phyloP scores from a whole-genome alignment of 2,329 filamentous ascomycete species.

The Trichoderma koningiopsis region DNA sequence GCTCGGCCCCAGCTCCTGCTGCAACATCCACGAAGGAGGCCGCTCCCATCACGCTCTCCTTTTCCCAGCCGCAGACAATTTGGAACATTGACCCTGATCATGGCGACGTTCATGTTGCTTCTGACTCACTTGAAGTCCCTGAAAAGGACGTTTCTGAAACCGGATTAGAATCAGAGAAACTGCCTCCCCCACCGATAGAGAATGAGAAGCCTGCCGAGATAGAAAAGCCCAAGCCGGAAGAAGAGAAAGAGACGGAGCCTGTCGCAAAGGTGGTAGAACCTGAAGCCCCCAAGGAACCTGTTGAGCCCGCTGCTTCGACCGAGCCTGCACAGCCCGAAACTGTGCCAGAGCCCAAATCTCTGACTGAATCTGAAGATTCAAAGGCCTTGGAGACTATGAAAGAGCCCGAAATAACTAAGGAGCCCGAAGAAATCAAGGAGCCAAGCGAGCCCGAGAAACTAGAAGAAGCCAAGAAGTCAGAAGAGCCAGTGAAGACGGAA shows the following conservation, averaged over 20 bases:
- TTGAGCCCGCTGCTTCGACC: background rate
- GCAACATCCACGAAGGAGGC: constrained; percentile 30
- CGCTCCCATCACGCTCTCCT: constrained; percentile 27
- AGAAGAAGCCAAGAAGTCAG: background rate
- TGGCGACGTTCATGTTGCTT: constrained; percentile 42
- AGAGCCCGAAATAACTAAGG: background rate
- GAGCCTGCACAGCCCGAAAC: background rate
- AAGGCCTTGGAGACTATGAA: background rate
- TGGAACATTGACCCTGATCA: constrained; percentile 57
- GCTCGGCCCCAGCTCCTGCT: constrained; percentile 43
- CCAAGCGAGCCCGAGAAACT: background rate
- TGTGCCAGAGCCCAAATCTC: background rate
- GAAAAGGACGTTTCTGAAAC: constrained; percentile 10
- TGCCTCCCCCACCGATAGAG: background rate
- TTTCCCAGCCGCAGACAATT: constrained; percentile 51
- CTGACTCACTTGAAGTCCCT: constrained; percentile 23
- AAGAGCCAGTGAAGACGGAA: constrained; percentile 33
- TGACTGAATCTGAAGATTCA: background rate
- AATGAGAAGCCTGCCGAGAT: constrained; percentile 16
- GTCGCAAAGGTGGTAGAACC: background rate
- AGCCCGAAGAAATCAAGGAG: background rate
- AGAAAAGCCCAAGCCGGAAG: background rate
- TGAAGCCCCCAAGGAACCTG: background rate
- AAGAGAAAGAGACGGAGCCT: background rate
- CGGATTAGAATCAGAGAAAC: constrained; percentile 8